Conservation (phyloP, 106 monocot species). For the Dendrobium nobile region DNA sequence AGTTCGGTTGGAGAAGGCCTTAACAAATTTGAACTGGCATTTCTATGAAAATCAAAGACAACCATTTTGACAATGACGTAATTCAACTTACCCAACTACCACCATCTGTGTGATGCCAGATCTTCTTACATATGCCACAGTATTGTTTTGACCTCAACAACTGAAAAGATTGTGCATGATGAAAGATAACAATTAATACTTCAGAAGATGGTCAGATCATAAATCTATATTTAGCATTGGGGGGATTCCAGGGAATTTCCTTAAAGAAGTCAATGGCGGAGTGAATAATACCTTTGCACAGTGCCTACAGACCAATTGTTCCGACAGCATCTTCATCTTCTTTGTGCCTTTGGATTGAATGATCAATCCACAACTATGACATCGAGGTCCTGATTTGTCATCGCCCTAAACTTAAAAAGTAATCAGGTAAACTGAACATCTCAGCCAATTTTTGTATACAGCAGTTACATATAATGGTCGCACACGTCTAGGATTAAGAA, state of each 20-base stretch:
- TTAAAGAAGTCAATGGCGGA: background rate
- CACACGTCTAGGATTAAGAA: background rate
- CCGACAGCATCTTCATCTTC: constrained; percentile 45
- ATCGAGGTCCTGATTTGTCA: constrained; percentile 30
- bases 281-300: constrained; percentile 61
- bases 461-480: background rate
- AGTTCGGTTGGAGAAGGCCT: too few relatives aligned
- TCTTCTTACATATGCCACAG: constrained; percentile 97
- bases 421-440: constrained; percentile 2
- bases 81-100: constrained; percentile 70
- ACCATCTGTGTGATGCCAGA: constrained; percentile 83
- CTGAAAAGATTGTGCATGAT: constrained; percentile 28
- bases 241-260: background rate
- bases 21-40: background rate
- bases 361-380: constrained; percentile 64
- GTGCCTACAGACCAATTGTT: constrained; percentile 60
- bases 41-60: background rate
- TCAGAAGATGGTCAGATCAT: background rate
- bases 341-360: constrained; percentile 57
- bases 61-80: background rate
- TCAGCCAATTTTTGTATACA: background rate
- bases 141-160: constrained; percentile 76
- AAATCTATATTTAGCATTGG: background rate
- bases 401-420: constrained; percentile 18
- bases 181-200: background rate